Evolutionary conservation across 441 rosid species (phyloP), one percentile per base, ranked within the genome.

Genomic region (Croton setiger): DNA sequence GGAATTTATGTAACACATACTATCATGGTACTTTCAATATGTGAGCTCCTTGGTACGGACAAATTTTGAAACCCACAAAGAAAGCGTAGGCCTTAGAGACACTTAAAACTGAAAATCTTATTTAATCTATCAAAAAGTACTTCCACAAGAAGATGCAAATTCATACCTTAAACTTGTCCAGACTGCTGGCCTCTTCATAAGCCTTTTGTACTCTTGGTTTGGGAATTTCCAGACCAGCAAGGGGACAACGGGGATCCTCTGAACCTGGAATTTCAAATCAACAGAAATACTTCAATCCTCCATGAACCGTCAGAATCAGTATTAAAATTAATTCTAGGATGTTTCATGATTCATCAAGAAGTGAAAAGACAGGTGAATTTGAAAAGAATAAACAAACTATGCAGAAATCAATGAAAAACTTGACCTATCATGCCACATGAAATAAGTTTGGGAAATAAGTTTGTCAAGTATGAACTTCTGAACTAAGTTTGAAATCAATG

Each of bases 191-290:
- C 27, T 81, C 74, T 21, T 58, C 80, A 56, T 88, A 90, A n/a
- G 83, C 90, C 76, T 80, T 64, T 15, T 45, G 27, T 51, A 88
- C 82, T 70, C 74, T 82, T 71, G 73, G 70, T 68, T 71, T 70
- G 43, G 95, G 89, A 70, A 60, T 64, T 70, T 79, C 79, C 70
- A 95, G 60, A 73, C 96, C 98, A 1, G 67, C 91, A 39, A 85
- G 69, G 9, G 99, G 98, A 82, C 93, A 89, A 14, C 95, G 94
- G 63, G 88, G 96, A 80, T 95, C 98, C 41, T 86, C 80, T 15
- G 81, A 88, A 17, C 97, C 98, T 90, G 63, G 5, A 73, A 56
- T 72, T 76, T 57, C 58, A 77, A 77, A 64, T 9, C 33, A 15
- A 49, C 52, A 53, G 17, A 37, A 37, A 66, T 39, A 23, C 35